Conservation (phyloP, 768 basidiomycete species). For the Tephrocybe rancida region DNA sequence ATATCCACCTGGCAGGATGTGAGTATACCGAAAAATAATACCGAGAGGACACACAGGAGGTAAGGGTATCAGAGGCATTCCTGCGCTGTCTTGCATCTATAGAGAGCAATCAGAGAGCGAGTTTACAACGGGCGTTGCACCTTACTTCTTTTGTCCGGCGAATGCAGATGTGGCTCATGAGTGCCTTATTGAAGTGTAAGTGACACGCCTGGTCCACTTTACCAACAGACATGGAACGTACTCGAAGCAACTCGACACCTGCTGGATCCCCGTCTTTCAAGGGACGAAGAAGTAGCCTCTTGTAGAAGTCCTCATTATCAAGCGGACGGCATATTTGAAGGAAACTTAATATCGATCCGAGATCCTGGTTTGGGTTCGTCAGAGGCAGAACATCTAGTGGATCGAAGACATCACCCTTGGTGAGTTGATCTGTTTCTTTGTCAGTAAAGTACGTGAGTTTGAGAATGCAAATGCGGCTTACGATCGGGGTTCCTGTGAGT, state of each 20-base stretch:
- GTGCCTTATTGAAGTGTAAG: slow-evolving; percentile 42
- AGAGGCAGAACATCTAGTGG: neutral
- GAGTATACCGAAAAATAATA: neutral
- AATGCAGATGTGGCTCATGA: slow-evolving; percentile 80
- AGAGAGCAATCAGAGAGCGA: neutral
- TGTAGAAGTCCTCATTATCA: slow-evolving; percentile 83
- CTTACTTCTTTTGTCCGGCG: slow-evolving; percentile 81
- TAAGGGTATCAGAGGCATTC: slow-evolving; percentile 72
- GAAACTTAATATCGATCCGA: slow-evolving; percentile 86
- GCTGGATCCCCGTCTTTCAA: slow-evolving; percentile 66
- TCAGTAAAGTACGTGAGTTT: neutral
- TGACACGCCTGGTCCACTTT: neutral
- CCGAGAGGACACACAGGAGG: slow-evolving; percentile 54
- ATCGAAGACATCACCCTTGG: slow-evolving; percentile 50
- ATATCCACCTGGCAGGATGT: slow-evolving; percentile 63
- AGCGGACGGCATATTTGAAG: slow-evolving; percentile 84
- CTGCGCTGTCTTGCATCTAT: slow-evolving; percentile 84
- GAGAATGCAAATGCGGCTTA: slow-evolving; percentile 38
- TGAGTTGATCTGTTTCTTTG: slow-evolving; percentile 66
- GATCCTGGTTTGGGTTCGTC: slow-evolving; percentile 62
- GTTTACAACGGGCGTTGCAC: neutral
- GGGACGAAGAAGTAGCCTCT: slow-evolving; percentile 76
- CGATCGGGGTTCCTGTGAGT: slow-evolving; percentile 87
- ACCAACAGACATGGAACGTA: slow-evolving; percentile 31
- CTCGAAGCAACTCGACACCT: slow-evolving; percentile 73